Conservation (phyloP, 106 monocot species). For the Iris macrosiphon region DNA sequence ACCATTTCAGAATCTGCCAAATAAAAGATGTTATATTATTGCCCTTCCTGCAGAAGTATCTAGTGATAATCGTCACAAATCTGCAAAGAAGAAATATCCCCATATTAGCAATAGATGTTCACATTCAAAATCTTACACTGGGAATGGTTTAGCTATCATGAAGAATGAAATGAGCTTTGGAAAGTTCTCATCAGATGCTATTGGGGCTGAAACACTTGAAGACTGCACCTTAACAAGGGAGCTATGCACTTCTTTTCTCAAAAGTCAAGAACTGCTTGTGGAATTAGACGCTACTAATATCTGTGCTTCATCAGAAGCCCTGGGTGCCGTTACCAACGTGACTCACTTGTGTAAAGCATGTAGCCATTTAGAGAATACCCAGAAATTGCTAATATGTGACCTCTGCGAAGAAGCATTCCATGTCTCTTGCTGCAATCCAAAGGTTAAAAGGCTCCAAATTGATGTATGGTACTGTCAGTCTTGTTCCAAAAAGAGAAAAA, state of each 20-base stretch:
- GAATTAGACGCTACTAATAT: background rate
- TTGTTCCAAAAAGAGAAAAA: slow-evolving; percentile 53
- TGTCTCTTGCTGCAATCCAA: slow-evolving; percentile 49
- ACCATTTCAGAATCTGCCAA: background rate
- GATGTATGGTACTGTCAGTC: slow-evolving; percentile 77
- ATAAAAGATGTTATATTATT: background rate
- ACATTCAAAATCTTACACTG: slow-evolving; percentile 14
- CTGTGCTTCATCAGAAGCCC: slow-evolving; percentile 9
- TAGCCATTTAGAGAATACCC: slow-evolving; percentile 14
- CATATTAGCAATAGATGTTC: slow-evolving; percentile 9
- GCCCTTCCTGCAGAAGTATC: background rate
- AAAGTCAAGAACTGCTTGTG: slow-evolving; percentile 34
- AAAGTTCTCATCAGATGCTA: slow-evolving; percentile 19
- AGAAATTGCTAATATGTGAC: slow-evolving; percentile 80
- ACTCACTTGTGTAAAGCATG: slow-evolving; percentile 50
- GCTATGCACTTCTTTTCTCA: slow-evolving; percentile 38
- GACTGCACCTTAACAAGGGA: slow-evolving; percentile 30
- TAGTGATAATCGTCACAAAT: background rate
- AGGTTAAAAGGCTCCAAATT: slow-evolving; percentile 28
- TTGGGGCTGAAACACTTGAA: background rate
- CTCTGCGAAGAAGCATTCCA: slow-evolving; percentile 83
- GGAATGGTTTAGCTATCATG: slow-evolving; percentile 3
- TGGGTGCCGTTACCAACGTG: slow-evolving; percentile 10
- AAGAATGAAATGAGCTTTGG: slow-evolving; percentile 1
- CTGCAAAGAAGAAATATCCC: slow-evolving; percentile 6